Conservation (phyloP, 164 flowering plant genomes). For the Vitis labrusca region DNA sequence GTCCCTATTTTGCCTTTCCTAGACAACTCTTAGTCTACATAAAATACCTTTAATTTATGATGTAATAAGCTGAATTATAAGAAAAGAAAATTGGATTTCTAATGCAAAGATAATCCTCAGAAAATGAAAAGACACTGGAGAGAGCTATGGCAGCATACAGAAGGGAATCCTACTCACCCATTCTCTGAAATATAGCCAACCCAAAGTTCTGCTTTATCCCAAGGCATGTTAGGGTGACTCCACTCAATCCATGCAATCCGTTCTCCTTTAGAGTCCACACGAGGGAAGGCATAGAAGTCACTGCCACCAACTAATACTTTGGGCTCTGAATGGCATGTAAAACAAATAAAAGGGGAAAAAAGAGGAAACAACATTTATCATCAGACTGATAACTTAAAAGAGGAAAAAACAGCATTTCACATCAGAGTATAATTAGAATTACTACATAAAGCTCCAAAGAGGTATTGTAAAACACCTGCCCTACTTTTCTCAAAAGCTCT, state of each 20-base stretch:
- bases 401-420: not conserved
- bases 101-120: no score
- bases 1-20: not conserved
- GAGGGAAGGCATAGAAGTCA: constrained; percentile 97
- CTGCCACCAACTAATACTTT: constrained; percentile 71
- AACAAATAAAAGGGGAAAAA: not conserved
- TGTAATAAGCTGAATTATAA: not conserved
- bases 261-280: constrained; percentile 69
- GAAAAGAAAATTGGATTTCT: constrained; percentile 1
- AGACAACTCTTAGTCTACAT: not conserved
- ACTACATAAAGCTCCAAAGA: no score
- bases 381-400: not conserved
- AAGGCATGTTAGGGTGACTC: constrained; percentile 97
- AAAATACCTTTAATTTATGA: not conserved
- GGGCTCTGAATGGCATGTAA: constrained; percentile 58
- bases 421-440: no score
- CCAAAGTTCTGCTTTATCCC: constrained; percentile 97
- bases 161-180: constrained; percentile 53
- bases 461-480: no score
- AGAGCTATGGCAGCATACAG: not conserved
- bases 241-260: constrained; percentile 91
- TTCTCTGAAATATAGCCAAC: constrained; percentile 79
- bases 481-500: no score
- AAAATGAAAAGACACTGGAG: no score
- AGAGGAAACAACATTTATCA: not conserved